Base-by-base conservation (phyloP, 257 asterid genomes). In the Nicotiana obtusifolia region DNA sequence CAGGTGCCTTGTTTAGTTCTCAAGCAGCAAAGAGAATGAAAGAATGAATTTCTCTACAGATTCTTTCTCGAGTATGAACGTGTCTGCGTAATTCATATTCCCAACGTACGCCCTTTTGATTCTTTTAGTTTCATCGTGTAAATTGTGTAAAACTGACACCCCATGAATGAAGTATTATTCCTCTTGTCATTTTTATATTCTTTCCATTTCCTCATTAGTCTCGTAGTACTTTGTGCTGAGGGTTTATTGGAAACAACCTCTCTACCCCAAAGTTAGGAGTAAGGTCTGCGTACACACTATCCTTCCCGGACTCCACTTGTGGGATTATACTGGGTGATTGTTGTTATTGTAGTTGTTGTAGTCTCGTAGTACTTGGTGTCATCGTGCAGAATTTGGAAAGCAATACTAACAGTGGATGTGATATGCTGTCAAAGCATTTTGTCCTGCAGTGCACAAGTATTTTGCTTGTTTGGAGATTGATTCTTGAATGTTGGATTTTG, bases 91-190 rank as follows among this genome's bases (percentile, higher is more conserved):
- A 78, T 76, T 78, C 75, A 54, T 73, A 77, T 84, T 77, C 76
- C 75, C 30, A 22, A 60, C 49, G 7, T 33, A 31, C 65, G 47
- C 53, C 78, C 75, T 73, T 69, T 82, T 53, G 44, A 49, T 49
- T 49, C 22, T 16, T 80, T 68, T 83, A 82, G 44, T 37, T 84
- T 60, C 81, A 64, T 82, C 71, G 56, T 85, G 89, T 84, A 80
- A 84, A 84, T 85, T 81, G 84, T 87, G 90, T 83, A 83, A 81
- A 77, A 85, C 77, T 80, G 52, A 56, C 31, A 26, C 83, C 77
- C 85, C 52, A 64, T 81, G 56, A 77, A 80, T 82, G 83, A 56
- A 68, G 61, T 69, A 75, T 71, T 80, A 77, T 78, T 84, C 30
- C 30, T 47, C 64, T 10, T 44, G 5, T 73, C 1, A 3, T 7